Evolutionary conservation across 2,329 filamentous ascomycete genomes (phyloP), one percentile per base, ranked within the genome.

Genomic region (Apiospora aurea): DNA sequence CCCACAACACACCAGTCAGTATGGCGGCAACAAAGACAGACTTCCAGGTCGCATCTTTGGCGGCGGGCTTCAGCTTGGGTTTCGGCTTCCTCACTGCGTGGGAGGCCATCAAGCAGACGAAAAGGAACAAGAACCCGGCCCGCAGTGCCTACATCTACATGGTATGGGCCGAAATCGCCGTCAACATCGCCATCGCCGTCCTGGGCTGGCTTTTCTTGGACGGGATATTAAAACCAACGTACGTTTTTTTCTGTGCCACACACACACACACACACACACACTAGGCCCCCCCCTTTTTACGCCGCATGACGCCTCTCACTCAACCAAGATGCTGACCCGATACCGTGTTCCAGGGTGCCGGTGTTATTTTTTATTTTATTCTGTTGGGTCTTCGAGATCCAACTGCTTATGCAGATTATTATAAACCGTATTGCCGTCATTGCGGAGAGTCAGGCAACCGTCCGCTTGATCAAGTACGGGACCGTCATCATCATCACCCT

Each of bases 351-450:
- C 34, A 82, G 81, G 2, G 70, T 82, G 1, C 79, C 79, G 0
- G 74, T 81, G 0, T 71, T 82, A 5, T 81, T 83, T 70, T 82
- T 81, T 38, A 80, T 83, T 47, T 73, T 83, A 0, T 74, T 81
- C 71, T 72, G 84, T 72, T 85, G 85, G 83, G 80, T 82, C 0
- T 81, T 85, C 38, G 79, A 86, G 72, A 83, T 88, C n/a, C 87
- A 88, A 72, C 79, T 87, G 1, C 75, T 88, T 1, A 83, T 88
- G 79, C 86, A 88, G 74, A 88, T 89, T 53, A 87, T 89, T 73
- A 84, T 88, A 76, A 88, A 88, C 74, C 83, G 87, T 71, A 85
- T 88, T 24, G 81, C 83, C 0, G 82, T 89, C 46, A 83, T 88
- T 44, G 81, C 84, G 18, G 82, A 85, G 16, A 79, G 83, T 61